These are phyloP conservation scores for Syzygium oleosum DNA, from an alignment of 345 rosid genomes.

Conservation along the genomic window DNA sequence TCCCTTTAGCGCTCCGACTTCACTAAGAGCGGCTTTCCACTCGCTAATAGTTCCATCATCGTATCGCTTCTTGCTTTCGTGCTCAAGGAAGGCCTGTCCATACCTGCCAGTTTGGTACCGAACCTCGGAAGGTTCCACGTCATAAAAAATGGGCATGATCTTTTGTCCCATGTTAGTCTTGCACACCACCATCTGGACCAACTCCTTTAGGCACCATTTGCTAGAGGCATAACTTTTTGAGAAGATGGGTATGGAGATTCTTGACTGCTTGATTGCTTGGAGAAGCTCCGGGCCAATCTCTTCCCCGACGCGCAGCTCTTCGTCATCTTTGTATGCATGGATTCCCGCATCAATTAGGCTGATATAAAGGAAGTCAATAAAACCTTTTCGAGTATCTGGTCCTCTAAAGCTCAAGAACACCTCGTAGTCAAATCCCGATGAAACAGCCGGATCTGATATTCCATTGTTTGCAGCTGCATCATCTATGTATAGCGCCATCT, in stretches of 20 bases:
- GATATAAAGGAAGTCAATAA: background rate
- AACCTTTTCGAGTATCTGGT: background rate
- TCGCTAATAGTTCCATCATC: background rate
- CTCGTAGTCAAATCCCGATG: background rate
- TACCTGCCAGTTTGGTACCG: accelerated
- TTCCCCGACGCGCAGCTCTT: background rate
- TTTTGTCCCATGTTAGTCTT: background rate
- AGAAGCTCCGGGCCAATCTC: background rate
- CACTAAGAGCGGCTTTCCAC: background rate
- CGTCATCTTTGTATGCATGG: background rate
- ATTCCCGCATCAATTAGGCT: background rate
- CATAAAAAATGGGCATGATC: background rate
- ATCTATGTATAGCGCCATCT: too few species aligned
- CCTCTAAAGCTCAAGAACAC: background rate
- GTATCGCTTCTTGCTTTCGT: background rate
- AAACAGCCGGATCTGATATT: background rate
- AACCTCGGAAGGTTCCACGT: accelerated
- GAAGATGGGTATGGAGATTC: background rate
- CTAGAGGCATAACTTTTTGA: background rate
- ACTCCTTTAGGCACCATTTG: background rate
- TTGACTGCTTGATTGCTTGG: background rate
- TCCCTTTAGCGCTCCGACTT: background rate
- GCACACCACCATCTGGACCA: background rate
- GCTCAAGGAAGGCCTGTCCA: background rate
- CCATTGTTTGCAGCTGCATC: too few species aligned